Evolutionary conservation across 768 basidiomycete species (phyloP).

Genomic region (Leccinum variicolor): DNA sequence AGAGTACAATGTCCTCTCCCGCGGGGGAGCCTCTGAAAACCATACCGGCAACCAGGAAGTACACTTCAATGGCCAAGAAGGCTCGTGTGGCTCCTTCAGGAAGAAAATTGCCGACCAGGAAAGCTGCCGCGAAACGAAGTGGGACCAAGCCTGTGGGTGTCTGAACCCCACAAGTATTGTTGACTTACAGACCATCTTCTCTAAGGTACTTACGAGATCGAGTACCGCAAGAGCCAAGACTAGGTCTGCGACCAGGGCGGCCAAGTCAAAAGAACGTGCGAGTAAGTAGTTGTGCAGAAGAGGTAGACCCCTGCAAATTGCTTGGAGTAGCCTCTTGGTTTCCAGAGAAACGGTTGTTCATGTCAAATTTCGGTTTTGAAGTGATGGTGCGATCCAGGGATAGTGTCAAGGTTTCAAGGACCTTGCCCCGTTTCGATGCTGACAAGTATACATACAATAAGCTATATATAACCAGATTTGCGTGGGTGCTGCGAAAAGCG

Average conservation of each 20-base stretch:
- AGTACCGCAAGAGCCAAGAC: background rate
- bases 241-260: background rate
- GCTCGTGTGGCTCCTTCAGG: constrained; percentile 11
- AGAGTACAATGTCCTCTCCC: background rate
- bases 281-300: background rate
- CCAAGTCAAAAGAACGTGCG: background rate
- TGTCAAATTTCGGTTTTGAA: background rate
- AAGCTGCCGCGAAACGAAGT: background rate
- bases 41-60: constrained; percentile 14
- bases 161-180: background rate
- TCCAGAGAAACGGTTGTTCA: background rate
- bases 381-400: constrained; percentile 6
- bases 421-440: background rate
- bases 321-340: background rate
- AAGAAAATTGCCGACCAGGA: constrained; percentile 7
- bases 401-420: background rate
- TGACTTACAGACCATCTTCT: background rate
- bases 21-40: constrained; percentile 3
- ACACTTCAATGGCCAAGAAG: constrained; percentile 26
- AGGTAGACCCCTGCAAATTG: background rate
- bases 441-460: background rate
- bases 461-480: background rate
- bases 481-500: background rate
- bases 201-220: constrained; percentile 3
- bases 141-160: constrained; percentile 10